Conservation (phyloP, 192 early-diverging fungal species). For the Gamsiella multidivaricata region DNA sequence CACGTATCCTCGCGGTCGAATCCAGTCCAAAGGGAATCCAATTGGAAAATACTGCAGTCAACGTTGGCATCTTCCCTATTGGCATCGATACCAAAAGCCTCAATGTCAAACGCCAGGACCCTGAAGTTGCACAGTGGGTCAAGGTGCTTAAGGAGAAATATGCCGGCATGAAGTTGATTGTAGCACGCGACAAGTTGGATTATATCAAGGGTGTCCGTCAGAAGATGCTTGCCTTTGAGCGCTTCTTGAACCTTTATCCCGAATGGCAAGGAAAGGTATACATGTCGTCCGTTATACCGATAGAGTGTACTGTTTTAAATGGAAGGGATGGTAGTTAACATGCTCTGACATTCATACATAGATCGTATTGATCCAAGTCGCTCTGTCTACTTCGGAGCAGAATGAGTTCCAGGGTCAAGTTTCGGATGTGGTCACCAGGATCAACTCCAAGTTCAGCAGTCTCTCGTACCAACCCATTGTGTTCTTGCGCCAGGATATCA, state of each 20-base stretch:
- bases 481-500: slow-evolving; percentile 91
- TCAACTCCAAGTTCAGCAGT: slow-evolving; percentile 92
- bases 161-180: slow-evolving; percentile 91
- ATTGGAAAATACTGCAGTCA: slow-evolving; percentile 80
- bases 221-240: slow-evolving; percentile 93
- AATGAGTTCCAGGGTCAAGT: slow-evolving; percentile 91
- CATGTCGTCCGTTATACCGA: background rate
- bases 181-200: slow-evolving; percentile 96
- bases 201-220: slow-evolving; percentile 96
- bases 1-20: slow-evolving; percentile 89
- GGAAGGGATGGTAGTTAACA: background rate
- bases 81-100: slow-evolving; percentile 87
- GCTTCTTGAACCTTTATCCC: slow-evolving; percentile 86
- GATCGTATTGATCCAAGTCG: slow-evolving; percentile 95
- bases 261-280: slow-evolving; percentile 86
- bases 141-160: slow-evolving; percentile 85
- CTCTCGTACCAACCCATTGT: slow-evolving; percentile 93
- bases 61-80: slow-evolving; percentile 95
- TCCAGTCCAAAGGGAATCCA: slow-evolving; percentile 88
- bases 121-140: slow-evolving; percentile 81
- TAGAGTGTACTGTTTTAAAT: background rate
- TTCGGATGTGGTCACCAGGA: slow-evolving; percentile 89
- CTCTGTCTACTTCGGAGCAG: slow-evolving; percentile 89
- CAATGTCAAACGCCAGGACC: slow-evolving; percentile 76
- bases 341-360: slow-evolving; percentile 27